Base-by-base conservation (phyloP, 768 basidiomycete species). In the Naganishia antarctica region DNA sequence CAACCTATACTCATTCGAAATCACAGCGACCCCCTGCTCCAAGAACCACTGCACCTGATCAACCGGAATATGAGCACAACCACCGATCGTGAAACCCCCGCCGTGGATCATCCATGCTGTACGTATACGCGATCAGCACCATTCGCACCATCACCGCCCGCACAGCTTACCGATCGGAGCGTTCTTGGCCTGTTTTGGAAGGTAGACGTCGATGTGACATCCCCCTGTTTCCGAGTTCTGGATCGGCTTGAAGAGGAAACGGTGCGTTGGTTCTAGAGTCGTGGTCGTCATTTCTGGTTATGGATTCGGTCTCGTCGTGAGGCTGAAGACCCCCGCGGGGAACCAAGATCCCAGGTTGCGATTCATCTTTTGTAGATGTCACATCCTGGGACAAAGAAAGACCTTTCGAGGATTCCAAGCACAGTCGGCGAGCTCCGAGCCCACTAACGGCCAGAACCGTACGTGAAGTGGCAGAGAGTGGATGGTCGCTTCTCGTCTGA, bases 121-220 rank as follows among this genome's bases (percentile, higher is more conserved):
- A 13, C 32, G 15, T 15, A 21, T 4, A 40, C 60, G 18, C 16
- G 32, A 16, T 51, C 47, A 32, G 34, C 16, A 44, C 31, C 25
- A 43, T 5, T n/a, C 11, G 16, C 23, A 12, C 4, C 16, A 12
- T 6, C 4, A 49, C 3, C 15, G 16, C 3, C n/a, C 7, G 23
- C 46, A 5, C 2, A 43, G 34, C 49, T 63, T 7, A 61, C 66
- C 61, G 43, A 53, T 48, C 25, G 61, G 53, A 26, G 44, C 49
- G n/a, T 28, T 16, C 18, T 63, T 28, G 8, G 43, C n/a, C 7
- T 34, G 21, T 34, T 21, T 9, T 8, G 66, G 66, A 1, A 64
- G 53, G 16, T 41, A 67, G 31, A 67, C 37, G 41, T 67, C 62
- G 46, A 64, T 48, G 31, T 67, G 66, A 31, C 66, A 67, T n/a